Evolutionary conservation across 2,329 filamentous ascomycete species (phyloP), one percentile per base, ranked within the genome.

Genomic region (Zasmidium cellare): DNA sequence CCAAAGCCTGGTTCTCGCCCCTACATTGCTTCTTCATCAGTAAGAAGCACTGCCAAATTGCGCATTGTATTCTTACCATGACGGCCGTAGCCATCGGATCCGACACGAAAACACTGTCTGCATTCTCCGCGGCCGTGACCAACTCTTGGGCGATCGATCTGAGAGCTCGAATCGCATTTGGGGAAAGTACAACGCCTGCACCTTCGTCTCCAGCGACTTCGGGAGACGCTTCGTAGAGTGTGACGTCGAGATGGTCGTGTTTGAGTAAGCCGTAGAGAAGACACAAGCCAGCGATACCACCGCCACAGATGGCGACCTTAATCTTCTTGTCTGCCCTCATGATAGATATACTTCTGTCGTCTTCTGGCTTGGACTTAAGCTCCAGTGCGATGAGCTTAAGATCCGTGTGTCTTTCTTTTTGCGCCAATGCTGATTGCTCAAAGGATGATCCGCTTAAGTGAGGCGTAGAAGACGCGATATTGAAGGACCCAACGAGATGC

Each of bases 221-320:
- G 0, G 82, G 82, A 1, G 81, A 75, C 5, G 35, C 35, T 70
- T 87, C 84, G 65, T 84, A 87, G 57, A 87, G 76, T 25, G 76
- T 75, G 28, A 83, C 72, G 2, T 73, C 70, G 47, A 84, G 53
- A 28, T 78, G 70, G 56, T 77, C 74, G 57, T 78, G 75, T 57
- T 78, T 72, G 22, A 78, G 70, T 22, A 86, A 78, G 3, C 77
- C 80, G 46, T 82, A 76, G 23, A 81, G 81, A 9, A 86, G 77
- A 6, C 73, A 73, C 19, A 86, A 74, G 23, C 84, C 84, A 25
- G 78, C 79, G 59, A 87, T 84, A 18, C 55, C 58, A 45, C 58
- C 58, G 20, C 58, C 54, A 41, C 57, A 45, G 20, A 58, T 48
- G 47, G 55, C 58, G 14, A 55, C 46, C 14, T 53, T 41, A 11